Base-by-base conservation (phyloP, 768 basidiomycete species). In the Lentinula lateritia region DNA sequence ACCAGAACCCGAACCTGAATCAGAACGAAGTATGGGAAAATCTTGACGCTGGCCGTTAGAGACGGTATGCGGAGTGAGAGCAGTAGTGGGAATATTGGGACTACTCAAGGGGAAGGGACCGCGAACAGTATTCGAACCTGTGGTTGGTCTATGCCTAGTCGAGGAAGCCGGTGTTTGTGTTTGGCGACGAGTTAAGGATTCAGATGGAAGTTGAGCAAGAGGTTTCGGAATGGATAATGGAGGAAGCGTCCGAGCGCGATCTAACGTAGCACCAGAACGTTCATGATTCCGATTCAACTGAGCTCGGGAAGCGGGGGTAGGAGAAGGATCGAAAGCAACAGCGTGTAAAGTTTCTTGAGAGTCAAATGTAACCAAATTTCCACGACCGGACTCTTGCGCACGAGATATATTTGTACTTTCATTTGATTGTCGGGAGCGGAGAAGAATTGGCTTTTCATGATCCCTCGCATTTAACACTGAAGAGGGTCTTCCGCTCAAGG, bases 11-110 rank as follows among this genome's bases (percentile, higher is more conserved):
- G 50, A 52, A 10, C 58, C 58, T 16, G 86, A 87, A 18, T 81
- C 76, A n/a, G 75, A 76, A 23, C 83, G 77, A 16, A 74, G 67
- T 35, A 85, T 50, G 34, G 67, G 70, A 32, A 69, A 66, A 1
- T 70, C 59, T 55, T 36, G 39, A 36, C 52, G 38, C 23, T 62
- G 48, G 34, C 50, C 20, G 3, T 60, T 63, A n/a, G 57, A 54
- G 5, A 85, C 87, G 0, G 86, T 90, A 64, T 87, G 85, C 0
- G 83, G 71, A 1, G 87, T 88, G 12, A 90, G 60, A 15, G 86
- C 86, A 16, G 88, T 91, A 41, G 89, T 90, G 1, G 86, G 77
- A 61, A 78, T 83, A 50, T 71, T 73, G 0, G 83, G 80, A 0
- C 82, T 81, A 2, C 82, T 83, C 39, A 86, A 68, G 9, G 84